A percentile compares a stretch with the other conserved stretches of the same genome.
phyloP scores from a whole-genome alignment of 2,329 filamentous ascomycete species.

The Talaromyces albobiverticillius region DNA sequence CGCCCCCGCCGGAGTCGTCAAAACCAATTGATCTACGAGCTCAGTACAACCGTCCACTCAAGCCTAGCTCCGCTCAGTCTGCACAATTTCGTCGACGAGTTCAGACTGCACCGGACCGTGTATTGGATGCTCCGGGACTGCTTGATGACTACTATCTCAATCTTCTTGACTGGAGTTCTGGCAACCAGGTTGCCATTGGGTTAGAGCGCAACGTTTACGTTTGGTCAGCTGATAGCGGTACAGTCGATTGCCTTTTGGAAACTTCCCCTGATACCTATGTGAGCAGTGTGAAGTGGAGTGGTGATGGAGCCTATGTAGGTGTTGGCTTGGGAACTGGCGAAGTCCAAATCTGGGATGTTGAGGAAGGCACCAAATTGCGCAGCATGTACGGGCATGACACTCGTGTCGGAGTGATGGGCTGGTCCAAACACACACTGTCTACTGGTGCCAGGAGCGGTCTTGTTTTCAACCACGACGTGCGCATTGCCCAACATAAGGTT shows the following conservation, averaged over 20 bases:
- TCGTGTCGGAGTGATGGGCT: constrained; percentile 95
- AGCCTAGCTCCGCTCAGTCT: constrained; percentile 67
- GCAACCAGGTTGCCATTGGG: constrained; percentile 96
- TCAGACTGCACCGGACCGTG: constrained; percentile 90
- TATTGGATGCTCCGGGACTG: constrained; percentile 91
- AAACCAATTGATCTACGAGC: constrained; percentile 97
- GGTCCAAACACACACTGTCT: constrained; percentile 97
- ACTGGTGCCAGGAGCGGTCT: constrained; percentile 92
- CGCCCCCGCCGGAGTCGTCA: constrained; percentile 93
- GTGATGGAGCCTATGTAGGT: constrained; percentile 92
- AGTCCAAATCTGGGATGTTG: constrained; percentile 98
- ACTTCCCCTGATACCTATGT: constrained; percentile 88
- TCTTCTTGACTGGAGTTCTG: constrained; percentile 94
- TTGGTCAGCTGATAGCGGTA: constrained; percentile 93
- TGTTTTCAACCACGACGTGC: constrained; percentile 98
- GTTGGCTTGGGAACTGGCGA: constrained; percentile 93
- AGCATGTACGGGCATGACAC: constrained; percentile 98
- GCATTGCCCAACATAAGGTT: constrained; percentile 95
- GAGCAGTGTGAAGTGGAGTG: constrained; percentile 98
- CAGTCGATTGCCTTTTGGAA: constrained; percentile 85
- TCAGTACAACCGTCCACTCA: constrained; percentile 96
- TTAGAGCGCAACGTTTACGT: constrained; percentile 97
- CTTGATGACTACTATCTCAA: constrained; percentile 99
- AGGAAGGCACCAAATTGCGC: constrained; percentile 90
- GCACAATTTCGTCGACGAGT: constrained; percentile 90